These are phyloP conservation scores for Deinandra increscens DNA, from an alignment of 129 eudicot species.

Conservation along the genomic window DNA sequence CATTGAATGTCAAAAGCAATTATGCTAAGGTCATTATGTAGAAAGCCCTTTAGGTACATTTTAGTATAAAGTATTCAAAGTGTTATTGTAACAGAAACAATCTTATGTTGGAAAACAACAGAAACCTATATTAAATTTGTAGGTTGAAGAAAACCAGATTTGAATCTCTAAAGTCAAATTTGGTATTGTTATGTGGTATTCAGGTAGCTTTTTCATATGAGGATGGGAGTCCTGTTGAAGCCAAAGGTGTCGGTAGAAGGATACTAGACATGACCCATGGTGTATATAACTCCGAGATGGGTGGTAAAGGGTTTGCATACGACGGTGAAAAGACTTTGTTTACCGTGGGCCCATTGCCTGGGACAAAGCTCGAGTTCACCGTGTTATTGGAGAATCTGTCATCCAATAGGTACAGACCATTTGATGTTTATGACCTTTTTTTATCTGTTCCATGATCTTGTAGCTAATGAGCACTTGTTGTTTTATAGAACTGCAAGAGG, in stretches of 20 bases:
- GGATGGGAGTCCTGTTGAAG: slow-evolving; percentile 48
- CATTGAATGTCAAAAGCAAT: not conserved
- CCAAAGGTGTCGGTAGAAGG: slow-evolving; percentile 47
- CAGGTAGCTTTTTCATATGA: slow-evolving; percentile 48
- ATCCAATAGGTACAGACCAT: slow-evolving; percentile 30
- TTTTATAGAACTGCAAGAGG: slow-evolving; percentile 28
- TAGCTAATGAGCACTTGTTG: not conserved
- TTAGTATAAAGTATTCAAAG: not conserved
- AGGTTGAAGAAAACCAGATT: not conserved
- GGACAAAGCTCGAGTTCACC: slow-evolving; percentile 42
- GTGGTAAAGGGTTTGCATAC: slow-evolving; percentile 47
- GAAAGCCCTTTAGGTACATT: not conserved
- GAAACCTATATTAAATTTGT: not conserved
- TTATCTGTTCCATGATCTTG: not conserved
- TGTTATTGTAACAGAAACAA: not conserved
- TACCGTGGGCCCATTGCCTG: slow-evolving; percentile 47
- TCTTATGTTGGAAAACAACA: not conserved
- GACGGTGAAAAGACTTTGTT: slow-evolving; percentile 56
- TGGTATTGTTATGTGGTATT: slow-evolving; percentile 1
- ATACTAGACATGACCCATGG: slow-evolving; percentile 40
- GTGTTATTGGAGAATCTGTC: slow-evolving; percentile 45
- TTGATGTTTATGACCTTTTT: not conserved
- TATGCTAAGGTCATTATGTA: not conserved
- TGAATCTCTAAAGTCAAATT: slow-evolving; percentile 16
- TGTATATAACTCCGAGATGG: slow-evolving; percentile 33